Evolutionary conservation across 1,284 basidiomycete species (phyloP).

Genomic region (Meira nashicola): DNA sequence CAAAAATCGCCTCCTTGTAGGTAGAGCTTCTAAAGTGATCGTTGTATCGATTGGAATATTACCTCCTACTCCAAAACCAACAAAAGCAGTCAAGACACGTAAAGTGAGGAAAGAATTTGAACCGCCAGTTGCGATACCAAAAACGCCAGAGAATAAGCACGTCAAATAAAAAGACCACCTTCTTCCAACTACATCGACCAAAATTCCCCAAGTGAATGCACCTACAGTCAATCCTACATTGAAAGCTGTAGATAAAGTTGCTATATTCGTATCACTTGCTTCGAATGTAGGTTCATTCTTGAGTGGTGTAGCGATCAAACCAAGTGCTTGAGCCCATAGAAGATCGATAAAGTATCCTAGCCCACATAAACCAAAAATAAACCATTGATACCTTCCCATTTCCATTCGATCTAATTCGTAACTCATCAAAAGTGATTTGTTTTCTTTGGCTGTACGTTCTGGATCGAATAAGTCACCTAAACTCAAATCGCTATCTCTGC

Average conservation of each 20-base stretch:
- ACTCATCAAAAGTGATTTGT: conserved; percentile 37
- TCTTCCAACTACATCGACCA: conserved; percentile 43
- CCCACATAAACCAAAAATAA: conserved; percentile 41
- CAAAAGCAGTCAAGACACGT: conserved; percentile 31
- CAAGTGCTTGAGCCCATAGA: conserved; percentile 44
- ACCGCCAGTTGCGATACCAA: conserved; percentile 37
- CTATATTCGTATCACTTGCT: conserved; percentile 22
- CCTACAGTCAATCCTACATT: conserved; percentile 41
- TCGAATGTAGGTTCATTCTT: conserved; percentile 25
- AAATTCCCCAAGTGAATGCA: conserved; percentile 44
- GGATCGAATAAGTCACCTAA: conserved; percentile 22
- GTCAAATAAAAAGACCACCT: conserved; percentile 45
- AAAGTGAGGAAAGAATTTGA: conserved; percentile 32
- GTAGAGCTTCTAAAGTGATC: conserved; percentile 42
- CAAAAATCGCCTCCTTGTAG: conserved; percentile 29
- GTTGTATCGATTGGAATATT: conserved; percentile 46
- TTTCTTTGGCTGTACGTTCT: conserved; percentile 32
- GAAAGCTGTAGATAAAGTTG: conserved; percentile 35
- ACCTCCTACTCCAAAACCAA: conserved; percentile 42
- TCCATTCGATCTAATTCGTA: conserved; percentile 41
- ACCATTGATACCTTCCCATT: conserved; percentile 39
- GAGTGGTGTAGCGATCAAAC: conserved; percentile 35
- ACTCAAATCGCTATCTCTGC: not conserved
- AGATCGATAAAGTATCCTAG: conserved; percentile 47
- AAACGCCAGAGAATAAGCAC: conserved; percentile 35